These are phyloP conservation scores for Colletotrichum sojae DNA, from an alignment of 2,329 filamentous ascomycete genomes.

Conservation along the genomic window DNA sequence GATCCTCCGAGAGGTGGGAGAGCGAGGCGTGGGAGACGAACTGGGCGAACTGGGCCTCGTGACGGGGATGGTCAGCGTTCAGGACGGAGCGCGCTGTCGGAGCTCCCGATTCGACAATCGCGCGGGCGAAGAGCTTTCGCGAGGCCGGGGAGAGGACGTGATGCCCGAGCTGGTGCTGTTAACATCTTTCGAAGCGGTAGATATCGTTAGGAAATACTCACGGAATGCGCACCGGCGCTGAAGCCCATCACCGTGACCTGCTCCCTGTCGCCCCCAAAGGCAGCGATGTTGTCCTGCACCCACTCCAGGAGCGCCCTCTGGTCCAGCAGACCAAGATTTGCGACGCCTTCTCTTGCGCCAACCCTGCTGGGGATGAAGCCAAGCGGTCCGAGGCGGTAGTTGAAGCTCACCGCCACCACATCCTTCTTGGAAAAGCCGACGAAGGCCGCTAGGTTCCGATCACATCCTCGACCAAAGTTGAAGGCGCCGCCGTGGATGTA, in stretches of 20 bases:
- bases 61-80: constrained; percentile 67
- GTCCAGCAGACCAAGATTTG: constrained; percentile 77
- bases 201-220: constrained; percentile 44
- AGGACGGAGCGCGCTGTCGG: constrained; percentile 69
- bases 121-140: constrained; percentile 65
- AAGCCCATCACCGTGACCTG: constrained; percentile 74
- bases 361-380: constrained; percentile 76
- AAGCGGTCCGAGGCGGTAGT: constrained; percentile 76
- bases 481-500: constrained; percentile 77
- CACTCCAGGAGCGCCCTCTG: constrained; percentile 72
- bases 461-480: constrained; percentile 66
- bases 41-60: constrained; percentile 68
- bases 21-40: constrained; percentile 68
- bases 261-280: constrained; percentile 71
- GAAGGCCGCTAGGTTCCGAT: constrained; percentile 74
- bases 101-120: constrained; percentile 71
- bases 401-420: constrained; percentile 72
- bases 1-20: constrained; percentile 60
- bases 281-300: constrained; percentile 71
- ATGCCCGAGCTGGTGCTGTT: constrained; percentile 70
- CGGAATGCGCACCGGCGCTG: constrained; percentile 75
- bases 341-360: constrained; percentile 65
- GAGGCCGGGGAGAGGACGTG: constrained; percentile 68
- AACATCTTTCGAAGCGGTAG: constrained; percentile 38
- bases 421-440: constrained; percentile 67